phyloP scores from a whole-genome alignment of 2,329 filamentous ascomycete genomes.

The Colletotrichum karsti region DNA sequence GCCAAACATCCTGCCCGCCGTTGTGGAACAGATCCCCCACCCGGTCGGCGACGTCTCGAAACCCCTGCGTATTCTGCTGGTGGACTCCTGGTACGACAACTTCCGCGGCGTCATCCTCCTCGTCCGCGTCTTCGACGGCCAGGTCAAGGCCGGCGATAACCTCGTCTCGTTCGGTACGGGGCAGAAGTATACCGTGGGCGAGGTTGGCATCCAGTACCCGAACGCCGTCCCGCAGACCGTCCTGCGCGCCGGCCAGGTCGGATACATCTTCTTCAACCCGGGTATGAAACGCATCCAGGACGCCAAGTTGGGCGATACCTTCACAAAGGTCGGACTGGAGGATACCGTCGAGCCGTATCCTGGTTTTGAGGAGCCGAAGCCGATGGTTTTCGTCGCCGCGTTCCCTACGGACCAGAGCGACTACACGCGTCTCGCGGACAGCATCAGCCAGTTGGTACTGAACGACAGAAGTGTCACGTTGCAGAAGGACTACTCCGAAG shows the following conservation, averaged over 20 bases:
- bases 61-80: constrained; percentile 84
- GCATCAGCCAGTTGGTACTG: constrained; percentile 90
- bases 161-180: constrained; percentile 90
- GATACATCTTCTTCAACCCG: constrained; percentile 96
- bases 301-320: constrained; percentile 95
- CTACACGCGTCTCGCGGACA: constrained; percentile 88
- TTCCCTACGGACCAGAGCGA: constrained; percentile 93
- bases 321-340: constrained; percentile 83
- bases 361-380: constrained; percentile 96
- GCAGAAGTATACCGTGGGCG: constrained; percentile 90
- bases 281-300: constrained; percentile 98
- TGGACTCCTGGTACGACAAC: constrained; percentile 98
- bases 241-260: constrained; percentile 91
- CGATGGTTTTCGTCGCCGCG: constrained; percentile 98
- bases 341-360: constrained; percentile 81
- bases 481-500: constrained; percentile 93
- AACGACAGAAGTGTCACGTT: constrained; percentile 96
- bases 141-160: constrained; percentile 82
- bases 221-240: constrained; percentile 82
- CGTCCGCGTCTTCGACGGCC: constrained; percentile 90
- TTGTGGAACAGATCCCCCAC: constrained; percentile 85
- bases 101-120: constrained; percentile 94
- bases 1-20: constrained; percentile 80
- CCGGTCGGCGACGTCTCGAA: constrained; percentile 78
- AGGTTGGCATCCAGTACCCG: constrained; percentile 97